Percentiles rank a stretch among this genome's conserved stretches.
Evolutionary conservation across 2,329 filamentous ascomycete species (phyloP).

Genomic region (Diplodia sapinea): DNA sequence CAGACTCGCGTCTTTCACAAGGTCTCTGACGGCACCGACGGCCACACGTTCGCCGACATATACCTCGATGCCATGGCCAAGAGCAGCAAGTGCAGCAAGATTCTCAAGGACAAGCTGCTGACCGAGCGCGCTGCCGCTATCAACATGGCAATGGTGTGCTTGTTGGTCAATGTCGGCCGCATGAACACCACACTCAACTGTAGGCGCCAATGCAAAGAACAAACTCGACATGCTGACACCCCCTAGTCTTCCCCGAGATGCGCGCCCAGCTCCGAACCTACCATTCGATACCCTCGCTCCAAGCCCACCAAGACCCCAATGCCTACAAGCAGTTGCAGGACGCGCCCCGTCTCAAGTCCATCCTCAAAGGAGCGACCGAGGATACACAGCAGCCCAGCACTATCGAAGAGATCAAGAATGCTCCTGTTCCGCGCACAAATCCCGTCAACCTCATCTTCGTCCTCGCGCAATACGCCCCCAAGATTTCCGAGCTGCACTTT

Average conservation of each 20-base stretch:
- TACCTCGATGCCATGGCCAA: constrained; percentile 99
- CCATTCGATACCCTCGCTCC: constrained; percentile 94
- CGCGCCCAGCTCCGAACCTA: constrained; percentile 96
- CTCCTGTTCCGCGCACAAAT: constrained; percentile 79
- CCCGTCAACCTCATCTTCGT: constrained; percentile 97
- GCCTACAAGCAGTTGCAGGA: constrained; percentile 98
- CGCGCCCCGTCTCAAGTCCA: constrained; percentile 93
- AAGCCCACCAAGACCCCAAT: constrained; percentile 91
- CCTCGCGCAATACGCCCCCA: constrained; percentile 85
- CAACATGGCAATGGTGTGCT: constrained; percentile 99
- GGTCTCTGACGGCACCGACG: constrained; percentile 80
- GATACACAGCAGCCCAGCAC: constrained; percentile 84
- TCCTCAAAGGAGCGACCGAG: constrained; percentile 94
- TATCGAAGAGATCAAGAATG: constrained; percentile 78
- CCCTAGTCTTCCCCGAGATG: constrained; percentile 96
- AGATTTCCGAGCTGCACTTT: constrained; percentile 93
- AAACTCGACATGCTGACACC: constrained; percentile 34
- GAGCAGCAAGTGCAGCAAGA: constrained; percentile 99
- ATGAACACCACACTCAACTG: constrained; percentile 99
- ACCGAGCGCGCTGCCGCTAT: constrained; percentile 90
- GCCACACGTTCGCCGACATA: constrained; percentile 82
- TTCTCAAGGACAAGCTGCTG: constrained; percentile 93
- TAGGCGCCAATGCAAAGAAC: constrained; percentile 53
- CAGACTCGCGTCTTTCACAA: constrained; percentile 83
- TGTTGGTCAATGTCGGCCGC: constrained; percentile 93